Evolutionary conservation across 225 moss, liverwort and hornwort species (phyloP).

Genomic region (Marchantia paleacea): DNA sequence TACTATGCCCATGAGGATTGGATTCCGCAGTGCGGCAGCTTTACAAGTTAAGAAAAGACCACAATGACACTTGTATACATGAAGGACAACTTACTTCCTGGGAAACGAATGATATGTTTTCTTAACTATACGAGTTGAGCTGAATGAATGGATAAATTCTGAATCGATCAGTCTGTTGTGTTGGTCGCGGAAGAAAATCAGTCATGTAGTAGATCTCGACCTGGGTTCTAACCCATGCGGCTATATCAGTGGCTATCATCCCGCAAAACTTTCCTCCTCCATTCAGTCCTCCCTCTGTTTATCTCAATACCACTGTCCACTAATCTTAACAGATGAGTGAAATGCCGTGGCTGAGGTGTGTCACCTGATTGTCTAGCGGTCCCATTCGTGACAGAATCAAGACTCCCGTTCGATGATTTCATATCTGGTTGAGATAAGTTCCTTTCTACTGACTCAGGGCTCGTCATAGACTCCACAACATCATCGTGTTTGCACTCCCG

Average conservation of each 20-base stretch:
- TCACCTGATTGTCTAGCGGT: slow-evolving; percentile 3
- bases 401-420: background rate
- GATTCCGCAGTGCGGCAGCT: background rate
- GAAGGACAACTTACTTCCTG: background rate
- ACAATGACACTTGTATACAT: background rate
- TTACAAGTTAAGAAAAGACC: slow-evolving; percentile 3
- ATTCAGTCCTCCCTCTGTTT: slow-evolving; percentile 29
- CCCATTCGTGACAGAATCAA: background rate
- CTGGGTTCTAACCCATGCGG: background rate
- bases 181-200: background rate
- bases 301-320: slow-evolving; percentile 20
- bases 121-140: background rate
- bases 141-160: background rate
- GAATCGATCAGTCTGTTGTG: background rate
- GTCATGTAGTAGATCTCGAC: background rate
- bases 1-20: background rate
- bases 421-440: background rate
- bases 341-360: slow-evolving; percentile 10
- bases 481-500: slow-evolving; percentile 50
- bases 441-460: slow-evolving; percentile 23
- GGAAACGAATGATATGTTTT: background rate
- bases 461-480: slow-evolving; percentile 43
- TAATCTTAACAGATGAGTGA: slow-evolving; percentile 20
- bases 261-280: slow-evolving; percentile 19
- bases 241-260: background rate